Base-by-base conservation (phyloP, 139 green algal genomes). In the Chlamydomonas sphaeroides region DNA sequence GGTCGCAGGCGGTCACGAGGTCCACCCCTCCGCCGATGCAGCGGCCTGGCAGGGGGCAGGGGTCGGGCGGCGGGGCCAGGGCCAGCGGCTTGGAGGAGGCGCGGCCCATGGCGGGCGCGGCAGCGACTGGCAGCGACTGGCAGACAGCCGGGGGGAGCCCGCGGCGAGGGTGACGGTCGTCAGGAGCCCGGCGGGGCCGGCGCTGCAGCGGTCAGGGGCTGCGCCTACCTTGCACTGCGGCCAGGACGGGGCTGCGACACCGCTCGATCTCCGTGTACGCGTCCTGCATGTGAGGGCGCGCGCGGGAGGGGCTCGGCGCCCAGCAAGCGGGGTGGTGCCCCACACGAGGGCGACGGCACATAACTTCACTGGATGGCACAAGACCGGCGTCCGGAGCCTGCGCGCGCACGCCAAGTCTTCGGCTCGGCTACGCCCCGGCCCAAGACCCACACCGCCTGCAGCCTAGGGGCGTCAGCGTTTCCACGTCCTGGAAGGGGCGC, bases 21-120 rank as follows among this genome's bases (percentile, higher is more conserved):
- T 99, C 95, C 25, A 99, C 75, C 2, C 95, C 96, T 25, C 89
- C 95, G n/a, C 96, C 96, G 20, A 97, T 75, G 87, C 96, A 99
- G 30, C 88, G 87, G 28, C 95, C 93, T 88, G 86, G 32, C 65
- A 32, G 35, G 33, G 53, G 35, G 15, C 32, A 49, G 30, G 41
- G 33, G 49, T 11, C 0, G 49, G 51, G 2, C 1, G 36, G 18
- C 32, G 70, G 32, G 5, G 45, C 25, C 2, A 65, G 49, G 68
- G 30, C 38, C 5, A n/a, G 66, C 5, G 41, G 7, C 38, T 25
- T 26, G 7, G 14, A 28, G 28, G 26, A 65, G 26, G 57, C 36
- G 57, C 51, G 21, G 15, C 14, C 20, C 45, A 14, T 61, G 51
- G 51, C 4, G 51, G 10, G 45, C 10, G 45, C 45, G 45, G 45